A percentile compares a stretch with the other conserved stretches of the same genome.
These are phyloP conservation scores for Dissoconium aciculare DNA, from an alignment of 2,329 filamentous ascomycete species.

Conservation along the genomic window DNA sequence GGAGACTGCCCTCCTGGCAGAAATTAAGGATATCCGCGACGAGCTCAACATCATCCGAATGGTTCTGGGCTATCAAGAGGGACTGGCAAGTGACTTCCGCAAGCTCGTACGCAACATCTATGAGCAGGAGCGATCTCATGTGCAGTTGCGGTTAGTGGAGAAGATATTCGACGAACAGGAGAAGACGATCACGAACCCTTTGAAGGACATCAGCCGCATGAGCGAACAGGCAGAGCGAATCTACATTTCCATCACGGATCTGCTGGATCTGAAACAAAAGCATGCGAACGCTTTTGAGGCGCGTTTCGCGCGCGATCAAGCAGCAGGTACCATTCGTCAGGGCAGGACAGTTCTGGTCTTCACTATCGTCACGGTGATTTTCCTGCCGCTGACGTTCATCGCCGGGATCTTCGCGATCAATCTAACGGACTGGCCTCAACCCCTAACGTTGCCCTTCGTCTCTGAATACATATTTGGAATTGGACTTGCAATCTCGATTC, in stretches of 20 bases:
- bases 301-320: constrained; percentile 46
- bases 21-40: constrained; percentile 53
- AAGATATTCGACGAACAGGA: constrained; percentile 43
- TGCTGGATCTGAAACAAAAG: constrained; percentile 55
- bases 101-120: constrained; percentile 28
- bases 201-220: constrained; percentile 45
- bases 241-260: constrained; percentile 44
- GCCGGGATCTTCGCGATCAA: constrained; percentile 42
- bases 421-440: constrained; percentile 33
- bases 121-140: constrained; percentile 17
- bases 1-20: constrained; percentile 46
- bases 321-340: constrained; percentile 44
- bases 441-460: constrained; percentile 31
- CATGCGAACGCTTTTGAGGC: constrained; percentile 54
- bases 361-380: constrained; percentile 44
- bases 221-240: constrained; percentile 46
- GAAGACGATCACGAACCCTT: constrained; percentile 36
- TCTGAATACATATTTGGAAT: constrained; percentile 42
- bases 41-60: constrained; percentile 49
- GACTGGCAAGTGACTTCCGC: constrained; percentile 35
- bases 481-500: constrained; percentile 38
- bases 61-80: constrained; percentile 36
- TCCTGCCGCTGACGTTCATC: constrained; percentile 42
- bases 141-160: constrained; percentile 31
- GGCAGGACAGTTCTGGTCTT: constrained; percentile 44